These are phyloP conservation scores for Biscogniauxia mediterranea DNA, from an alignment of 2,329 filamentous ascomycete species.

Conservation along the genomic window DNA sequence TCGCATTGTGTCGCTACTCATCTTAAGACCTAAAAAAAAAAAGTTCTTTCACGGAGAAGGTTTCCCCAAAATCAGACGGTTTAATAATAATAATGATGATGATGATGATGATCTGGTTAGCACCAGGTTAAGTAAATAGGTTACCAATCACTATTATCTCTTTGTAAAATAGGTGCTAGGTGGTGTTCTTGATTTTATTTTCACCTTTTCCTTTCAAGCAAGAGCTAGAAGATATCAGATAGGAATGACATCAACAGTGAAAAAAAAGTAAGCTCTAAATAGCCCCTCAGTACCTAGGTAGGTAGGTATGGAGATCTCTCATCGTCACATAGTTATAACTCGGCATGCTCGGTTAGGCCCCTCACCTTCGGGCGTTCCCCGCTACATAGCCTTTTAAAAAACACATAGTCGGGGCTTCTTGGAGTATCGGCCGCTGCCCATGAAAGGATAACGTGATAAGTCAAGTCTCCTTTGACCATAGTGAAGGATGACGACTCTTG, in stretches of 20 bases:
- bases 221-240: not conserved
- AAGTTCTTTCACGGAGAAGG: not conserved
- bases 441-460: too few species aligned
- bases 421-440: too few species aligned
- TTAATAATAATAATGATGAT: not conserved
- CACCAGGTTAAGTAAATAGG: too few species aligned
- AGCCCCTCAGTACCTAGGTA: not conserved
- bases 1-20: conserved; percentile 31
- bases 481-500: too few species aligned
- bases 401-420: not conserved
- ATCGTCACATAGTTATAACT: not conserved
- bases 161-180: too few species aligned
- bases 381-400: not conserved
- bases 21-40: conserved; percentile 10
- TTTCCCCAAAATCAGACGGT: not conserved
- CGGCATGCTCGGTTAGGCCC: not conserved
- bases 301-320: not conserved
- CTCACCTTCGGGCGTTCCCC: not conserved
- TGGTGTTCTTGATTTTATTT: too few species aligned
- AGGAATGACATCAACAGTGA: not conserved
- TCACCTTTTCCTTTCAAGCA: too few species aligned
- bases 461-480: too few species aligned
- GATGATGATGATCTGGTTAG: too few species aligned
- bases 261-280: not conserved
- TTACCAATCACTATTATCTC: too few species aligned